Evolutionary conservation across 352 stramenopile species (phyloP), one percentile per base, ranked within the genome.

Genomic region (Phytopythium ostracodes): DNA sequence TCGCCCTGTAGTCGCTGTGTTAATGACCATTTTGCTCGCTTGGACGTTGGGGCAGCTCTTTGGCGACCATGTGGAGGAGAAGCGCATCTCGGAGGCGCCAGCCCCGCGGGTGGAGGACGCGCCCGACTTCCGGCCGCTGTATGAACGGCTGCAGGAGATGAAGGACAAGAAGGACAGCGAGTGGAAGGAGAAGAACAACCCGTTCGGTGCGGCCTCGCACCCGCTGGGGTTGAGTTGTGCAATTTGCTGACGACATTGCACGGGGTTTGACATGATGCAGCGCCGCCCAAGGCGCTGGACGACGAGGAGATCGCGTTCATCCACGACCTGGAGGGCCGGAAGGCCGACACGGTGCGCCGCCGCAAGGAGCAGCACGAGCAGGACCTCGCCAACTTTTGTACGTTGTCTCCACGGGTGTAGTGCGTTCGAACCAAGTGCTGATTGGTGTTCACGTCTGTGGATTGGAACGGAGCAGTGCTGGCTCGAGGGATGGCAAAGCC

Each of bases 181-280:
- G n/a, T 96, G 87, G 87, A 92, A 92, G 63, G 81, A 93, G 63
- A 94, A 96, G 69, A 86, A 96, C 66, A 96, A 96, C 50, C 84
- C 87, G 22, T 96, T 94, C 60, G 87, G 87, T 94, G 52, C 20
- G 67, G 33, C 6, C 1, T 2, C 33, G 33, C 10, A 38, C 10
- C 29, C 18, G 25, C 64, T 17, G 2, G 4, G 3, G 3, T 38
- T 4, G 33, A 38, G 33, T 4, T 10, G 7, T 14, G 33, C 33
- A 9, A 1, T 38, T 44, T 20, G 5, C 40, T 44, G 40, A 44
- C 17, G 40, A 42, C 38, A 10, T 18, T 7, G 42, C 22, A 43
- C 56, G 42, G 17, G 9, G 51, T 43, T 47, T 9, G 36, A 12
- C 42, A 15, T 43, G 18, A 2, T 40, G 14, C 44, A 96, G 87